Evolutionary conservation across 2,329 filamentous ascomycete species (phyloP).

Genomic region (Karstenula rhodostoma): DNA sequence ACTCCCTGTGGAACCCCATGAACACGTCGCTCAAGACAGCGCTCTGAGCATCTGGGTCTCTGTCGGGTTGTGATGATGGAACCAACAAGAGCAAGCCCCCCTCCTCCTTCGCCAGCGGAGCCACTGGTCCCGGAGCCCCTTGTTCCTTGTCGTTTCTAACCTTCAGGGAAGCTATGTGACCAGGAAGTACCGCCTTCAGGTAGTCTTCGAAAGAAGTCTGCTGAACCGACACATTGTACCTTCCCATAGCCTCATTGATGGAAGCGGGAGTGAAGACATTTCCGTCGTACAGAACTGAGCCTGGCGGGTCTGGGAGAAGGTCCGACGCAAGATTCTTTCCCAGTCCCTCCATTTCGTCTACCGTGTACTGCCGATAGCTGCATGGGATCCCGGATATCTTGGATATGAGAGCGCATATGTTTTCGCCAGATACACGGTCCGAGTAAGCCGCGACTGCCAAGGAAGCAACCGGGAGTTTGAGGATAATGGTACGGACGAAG

Average conservation of each 20-base stretch:
- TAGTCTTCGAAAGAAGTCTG: constrained; percentile 2
- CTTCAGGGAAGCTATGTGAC: neutral
- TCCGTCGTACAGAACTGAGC: neutral
- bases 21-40: neutral
- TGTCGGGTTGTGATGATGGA: neutral
- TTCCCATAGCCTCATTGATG: neutral
- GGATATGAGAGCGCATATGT: constrained; percentile 4
- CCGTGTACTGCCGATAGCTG: neutral
- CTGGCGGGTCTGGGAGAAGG: neutral
- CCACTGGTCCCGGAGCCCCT: neutral
- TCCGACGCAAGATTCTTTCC: neutral
- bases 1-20: neutral
- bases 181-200: neutral
- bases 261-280: neutral
- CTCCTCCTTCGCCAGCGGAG: neutral
- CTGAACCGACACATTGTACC: neutral
- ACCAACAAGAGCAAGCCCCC: too few relatives aligned
- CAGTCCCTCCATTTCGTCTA: neutral
- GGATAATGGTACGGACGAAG: neutral
- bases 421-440: neutral
- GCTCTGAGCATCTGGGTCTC: neutral
- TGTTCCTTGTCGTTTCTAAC: neutral
- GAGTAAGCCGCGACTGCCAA: neutral
- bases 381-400: neutral
- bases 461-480: neutral